These are phyloP conservation scores for Pseudogymnoascus sp. DNA, from an alignment of 2,329 filamentous ascomycete species.

Conservation along the genomic window DNA sequence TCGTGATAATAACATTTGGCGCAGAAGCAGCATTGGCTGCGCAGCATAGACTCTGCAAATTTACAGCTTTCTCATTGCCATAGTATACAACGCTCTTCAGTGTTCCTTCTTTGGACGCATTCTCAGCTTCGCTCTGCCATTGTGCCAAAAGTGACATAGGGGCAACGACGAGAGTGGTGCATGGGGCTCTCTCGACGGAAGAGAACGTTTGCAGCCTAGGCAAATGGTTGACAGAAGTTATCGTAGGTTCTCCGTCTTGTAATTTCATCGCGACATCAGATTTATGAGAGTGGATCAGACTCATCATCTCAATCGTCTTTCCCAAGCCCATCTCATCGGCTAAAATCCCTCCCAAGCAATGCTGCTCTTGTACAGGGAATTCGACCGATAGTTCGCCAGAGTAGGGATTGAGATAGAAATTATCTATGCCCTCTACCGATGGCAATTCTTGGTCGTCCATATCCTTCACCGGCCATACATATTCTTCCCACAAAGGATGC, in stretches of 20 bases:
- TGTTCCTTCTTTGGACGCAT: slow-evolving; percentile 77
- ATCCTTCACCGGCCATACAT: slow-evolving; percentile 81
- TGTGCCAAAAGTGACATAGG: slow-evolving; percentile 95
- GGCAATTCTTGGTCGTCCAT: slow-evolving; percentile 74
- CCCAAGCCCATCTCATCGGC: slow-evolving; percentile 97
- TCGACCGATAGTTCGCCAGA: slow-evolving; percentile 88
- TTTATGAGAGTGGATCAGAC: slow-evolving; percentile 78
- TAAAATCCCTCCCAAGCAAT: slow-evolving; percentile 86
- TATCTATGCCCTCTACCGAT: slow-evolving; percentile 55
- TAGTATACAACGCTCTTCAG: slow-evolving; percentile 88
- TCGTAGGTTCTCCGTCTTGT: slow-evolving; percentile 25
- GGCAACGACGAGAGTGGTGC: slow-evolving; percentile 90
- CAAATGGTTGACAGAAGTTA: slow-evolving; percentile 51
- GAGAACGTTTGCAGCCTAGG: slow-evolving; percentile 55
- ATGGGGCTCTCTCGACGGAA: slow-evolving; percentile 63
- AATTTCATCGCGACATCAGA: slow-evolving; percentile 45
- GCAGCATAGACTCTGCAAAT: slow-evolving; percentile 74
- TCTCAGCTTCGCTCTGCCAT: slow-evolving; percentile 93
- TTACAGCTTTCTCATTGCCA: slow-evolving; percentile 72
- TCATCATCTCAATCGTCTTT: slow-evolving; percentile 98
- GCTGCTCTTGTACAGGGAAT: slow-evolving; percentile 89
- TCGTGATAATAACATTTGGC: slow-evolving; percentile 89
- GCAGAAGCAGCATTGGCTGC: slow-evolving; percentile 66
- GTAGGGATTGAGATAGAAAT: slow-evolving; percentile 95
- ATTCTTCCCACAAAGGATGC: slow-evolving; percentile 97